Conservation (phyloP, 2,329 filamentous ascomycete species). For the Trichoderma arundinaceum region DNA sequence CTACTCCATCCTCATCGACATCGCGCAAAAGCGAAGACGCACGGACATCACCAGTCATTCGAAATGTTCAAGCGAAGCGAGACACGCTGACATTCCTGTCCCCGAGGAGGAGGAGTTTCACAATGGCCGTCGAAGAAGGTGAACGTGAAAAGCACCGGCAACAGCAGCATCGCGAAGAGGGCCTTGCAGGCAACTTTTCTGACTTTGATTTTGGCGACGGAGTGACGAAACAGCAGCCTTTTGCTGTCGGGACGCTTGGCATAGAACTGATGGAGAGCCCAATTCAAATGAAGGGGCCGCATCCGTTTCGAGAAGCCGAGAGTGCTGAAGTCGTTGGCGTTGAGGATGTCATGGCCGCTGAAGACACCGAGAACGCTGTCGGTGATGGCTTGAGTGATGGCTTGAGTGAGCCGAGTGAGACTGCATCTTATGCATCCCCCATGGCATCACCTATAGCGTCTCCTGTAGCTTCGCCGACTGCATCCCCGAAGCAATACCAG, state of each 20-base stretch:
- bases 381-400: not conserved
- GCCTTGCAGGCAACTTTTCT: constrained; percentile 47
- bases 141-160: constrained; percentile 35
- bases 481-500: not conserved
- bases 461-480: not conserved
- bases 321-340: not conserved
- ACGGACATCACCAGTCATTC: constrained; percentile 52
- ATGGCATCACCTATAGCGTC: not conserved
- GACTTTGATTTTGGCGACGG: constrained; percentile 48
- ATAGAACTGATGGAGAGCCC: constrained; percentile 30
- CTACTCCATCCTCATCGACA: constrained; percentile 51
- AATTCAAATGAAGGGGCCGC: constrained; percentile 20
- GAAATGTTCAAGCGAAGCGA: constrained; percentile 56
- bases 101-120: constrained; percentile 54
- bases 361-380: not conserved
- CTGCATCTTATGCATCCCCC: not conserved
- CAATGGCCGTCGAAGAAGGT: constrained; percentile 46
- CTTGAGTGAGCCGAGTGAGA: not conserved
- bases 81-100: constrained; percentile 56
- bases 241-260: constrained; percentile 17
- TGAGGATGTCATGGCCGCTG: not conserved
- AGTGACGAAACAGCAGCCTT: constrained; percentile 36
- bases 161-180: constrained; percentile 40
- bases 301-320: constrained; percentile 20
- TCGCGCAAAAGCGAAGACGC: constrained; percentile 51